Base-by-base conservation (phyloP, 305 asterid species). In the Fraxinus floribunda region DNA sequence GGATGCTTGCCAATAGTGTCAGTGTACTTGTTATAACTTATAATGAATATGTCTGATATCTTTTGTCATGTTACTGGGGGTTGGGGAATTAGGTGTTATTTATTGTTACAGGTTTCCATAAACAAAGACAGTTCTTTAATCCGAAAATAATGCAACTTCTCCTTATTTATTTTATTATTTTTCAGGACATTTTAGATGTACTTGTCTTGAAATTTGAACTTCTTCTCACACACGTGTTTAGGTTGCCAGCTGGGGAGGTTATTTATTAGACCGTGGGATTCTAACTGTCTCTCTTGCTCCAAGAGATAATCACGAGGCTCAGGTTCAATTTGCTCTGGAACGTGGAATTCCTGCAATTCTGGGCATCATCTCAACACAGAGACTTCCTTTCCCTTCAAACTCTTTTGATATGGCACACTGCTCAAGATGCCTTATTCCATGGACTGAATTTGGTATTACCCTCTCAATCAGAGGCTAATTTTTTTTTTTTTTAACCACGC, bases 161-260 rank as follows among this genome's bases (percentile, higher is more conserved):
- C 75, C 38, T 71, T 71, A 32, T 29, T 30, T 30, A 5, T 66
- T 64, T 29, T 18, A 18, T 55, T 55, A 18, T 55, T n/a, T 55
- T 64, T 64, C 7, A 3, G 13, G 34, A 64, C 34, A 64, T 64
- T 10, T 64, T 24, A 64, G 34, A 64, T 9, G 7, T 57, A 5
- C 66, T 18, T 57, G 13, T 64, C 73, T 64, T 24, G 35, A 64
- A 13, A 26, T 64, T 64, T 64, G 73, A 26, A 64, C 73, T 9
- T 26, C 73, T 64, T 64, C 16, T 26, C 34, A 41, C 29, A 41
- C 29, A 18, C 73, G 10, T 60, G 49, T 78, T 29, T 41, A 93
- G 97, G 97, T 93, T 88, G 97, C 97, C 0, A 92, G 95, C 79
- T 92, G 97, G 97, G 97, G 97, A 87, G 95, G 97, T 72, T 92